Evolutionary conservation across 1,284 basidiomycete species (phyloP), one percentile per base, ranked within the genome.

Genomic region (Cystobasidium pallidum): DNA sequence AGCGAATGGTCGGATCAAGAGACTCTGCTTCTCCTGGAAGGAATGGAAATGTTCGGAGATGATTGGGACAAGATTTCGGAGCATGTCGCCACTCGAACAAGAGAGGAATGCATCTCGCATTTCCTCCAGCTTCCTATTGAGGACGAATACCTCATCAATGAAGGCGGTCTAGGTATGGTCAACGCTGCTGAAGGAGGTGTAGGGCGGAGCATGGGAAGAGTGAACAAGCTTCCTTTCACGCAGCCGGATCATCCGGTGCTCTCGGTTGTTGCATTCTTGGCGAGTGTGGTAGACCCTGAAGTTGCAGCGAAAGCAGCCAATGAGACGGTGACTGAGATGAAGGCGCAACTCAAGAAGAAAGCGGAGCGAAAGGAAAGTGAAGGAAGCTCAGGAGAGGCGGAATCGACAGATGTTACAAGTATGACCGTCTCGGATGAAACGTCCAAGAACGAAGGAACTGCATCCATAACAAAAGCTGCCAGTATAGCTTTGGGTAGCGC

Each of bases 101-200:
- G 93, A 45, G 94, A 98, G 79, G 92, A 96, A 82, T 98, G 95
- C 80, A 91, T 99, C 77, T 88, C 90, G 77, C 91, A 93, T 80
- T 99, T 99, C 86, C 84, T 99, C 68, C 91, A 94, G 81, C 83
- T 99, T 41, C 96, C 96, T 0, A 99, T 99, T 78, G 95, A 99
- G 81, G 95, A 99, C 79, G 88, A 89, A 21, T 99, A 94, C 80
- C 79, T 87, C 57, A 80, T 81, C 52, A 78, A 81, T 7, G 76
- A 79, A 30, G 78, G 82, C 73, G 86, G 89, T 55, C 77, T 79
- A 15, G 81, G 86, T 91, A 79, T 94, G 93, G 7, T 86, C 91
- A 0, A 82, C 97, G 70, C 84, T 90, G 76, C 94, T 90, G 34
- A 28, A n/a, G 0, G 83, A 62, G 2, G 49, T 32, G 34, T 21